phyloP scores from a whole-genome alignment of 306 rosid species.

The Crataegus laevigata region DNA sequence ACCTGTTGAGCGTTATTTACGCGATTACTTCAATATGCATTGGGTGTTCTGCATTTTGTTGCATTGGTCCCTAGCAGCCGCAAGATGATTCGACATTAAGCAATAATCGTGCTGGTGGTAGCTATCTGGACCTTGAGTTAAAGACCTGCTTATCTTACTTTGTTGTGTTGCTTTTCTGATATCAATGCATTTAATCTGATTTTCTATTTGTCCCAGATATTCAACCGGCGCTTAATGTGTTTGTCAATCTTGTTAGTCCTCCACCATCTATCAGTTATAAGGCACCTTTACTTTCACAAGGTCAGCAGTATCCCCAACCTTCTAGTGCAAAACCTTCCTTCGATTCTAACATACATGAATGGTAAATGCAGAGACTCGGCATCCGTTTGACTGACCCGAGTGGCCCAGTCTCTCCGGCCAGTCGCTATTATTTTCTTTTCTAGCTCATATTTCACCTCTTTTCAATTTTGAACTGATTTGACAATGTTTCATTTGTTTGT shows the following conservation, averaged over 20 bases:
- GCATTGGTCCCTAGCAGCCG: constrained; percentile 90
- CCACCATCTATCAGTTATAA: constrained; percentile 96
- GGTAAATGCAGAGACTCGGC: no score
- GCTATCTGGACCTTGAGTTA: constrained; percentile 90
- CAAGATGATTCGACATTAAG: constrained; percentile 89
- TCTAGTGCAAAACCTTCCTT: constrained; percentile 10
- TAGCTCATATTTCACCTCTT: no score
- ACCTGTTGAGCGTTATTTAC: constrained; percentile 88
- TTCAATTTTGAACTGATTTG: no score
- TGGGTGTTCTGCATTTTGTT: constrained; percentile 89
- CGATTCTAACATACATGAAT: no score
- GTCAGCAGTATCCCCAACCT: constrained; percentile 64
- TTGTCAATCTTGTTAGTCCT: constrained; percentile 90
- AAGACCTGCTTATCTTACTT: not conserved
- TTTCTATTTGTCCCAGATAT: constrained; percentile 59
- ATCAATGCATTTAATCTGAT: not conserved
- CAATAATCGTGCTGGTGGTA: constrained; percentile 70
- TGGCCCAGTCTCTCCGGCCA: no score
- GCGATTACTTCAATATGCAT: constrained; percentile 93
- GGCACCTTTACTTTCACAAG: constrained; percentile 56
- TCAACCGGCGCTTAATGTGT: constrained; percentile 87
- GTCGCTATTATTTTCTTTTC: no score
- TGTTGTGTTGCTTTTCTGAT: constrained; percentile 8
- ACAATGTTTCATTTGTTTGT: no score
- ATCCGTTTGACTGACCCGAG: no score